These are phyloP conservation scores for Fusarium temperatum DNA, from an alignment of 2,329 filamentous ascomycete species.

Conservation along the genomic window DNA sequence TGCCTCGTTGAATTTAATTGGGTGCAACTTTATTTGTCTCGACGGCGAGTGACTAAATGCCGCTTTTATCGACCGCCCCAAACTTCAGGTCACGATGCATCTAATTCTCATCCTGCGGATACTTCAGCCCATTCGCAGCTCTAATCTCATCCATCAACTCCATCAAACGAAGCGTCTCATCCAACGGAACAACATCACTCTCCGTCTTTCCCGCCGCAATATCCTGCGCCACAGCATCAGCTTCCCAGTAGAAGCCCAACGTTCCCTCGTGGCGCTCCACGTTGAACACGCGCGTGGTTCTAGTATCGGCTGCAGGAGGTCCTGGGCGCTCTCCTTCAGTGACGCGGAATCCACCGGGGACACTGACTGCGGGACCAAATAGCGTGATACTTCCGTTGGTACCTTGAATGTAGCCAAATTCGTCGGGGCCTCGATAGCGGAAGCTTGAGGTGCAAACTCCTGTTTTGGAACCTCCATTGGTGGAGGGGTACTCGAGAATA, in stretches of 20 bases:
- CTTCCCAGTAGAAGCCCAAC: conserved; percentile 21
- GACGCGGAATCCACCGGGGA: conserved; percentile 13
- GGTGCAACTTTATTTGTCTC: neutral
- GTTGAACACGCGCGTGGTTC: conserved; percentile 2
- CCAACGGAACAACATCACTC: conserved; percentile 54
- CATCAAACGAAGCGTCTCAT: conserved; percentile 56
- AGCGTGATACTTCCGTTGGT: conserved; percentile 5
- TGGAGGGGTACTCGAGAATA: conserved; percentile 1
- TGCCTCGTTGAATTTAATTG: neutral
- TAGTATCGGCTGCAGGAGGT: neutral
- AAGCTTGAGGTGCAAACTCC: conserved; percentile 17
- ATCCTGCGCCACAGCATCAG: conserved; percentile 15
- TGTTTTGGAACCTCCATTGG: neutral
- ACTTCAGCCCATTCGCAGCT: neutral
- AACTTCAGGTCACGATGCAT: no score
- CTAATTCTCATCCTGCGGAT: conserved; percentile 15
- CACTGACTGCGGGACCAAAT: conserved; percentile 12
- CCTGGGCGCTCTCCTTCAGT: neutral
- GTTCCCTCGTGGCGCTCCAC: conserved; percentile 12
- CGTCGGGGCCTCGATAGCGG: conserved; percentile 1
- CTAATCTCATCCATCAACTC: conserved; percentile 58
- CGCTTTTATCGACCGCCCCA: neutral
- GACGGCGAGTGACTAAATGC: neutral
- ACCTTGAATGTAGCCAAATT: conserved; percentile 13
- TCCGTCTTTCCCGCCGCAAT: conserved; percentile 45